Base-by-base conservation (phyloP, 371 early-diverging fungal genomes). In the Basidiobolus meristosporus region DNA sequence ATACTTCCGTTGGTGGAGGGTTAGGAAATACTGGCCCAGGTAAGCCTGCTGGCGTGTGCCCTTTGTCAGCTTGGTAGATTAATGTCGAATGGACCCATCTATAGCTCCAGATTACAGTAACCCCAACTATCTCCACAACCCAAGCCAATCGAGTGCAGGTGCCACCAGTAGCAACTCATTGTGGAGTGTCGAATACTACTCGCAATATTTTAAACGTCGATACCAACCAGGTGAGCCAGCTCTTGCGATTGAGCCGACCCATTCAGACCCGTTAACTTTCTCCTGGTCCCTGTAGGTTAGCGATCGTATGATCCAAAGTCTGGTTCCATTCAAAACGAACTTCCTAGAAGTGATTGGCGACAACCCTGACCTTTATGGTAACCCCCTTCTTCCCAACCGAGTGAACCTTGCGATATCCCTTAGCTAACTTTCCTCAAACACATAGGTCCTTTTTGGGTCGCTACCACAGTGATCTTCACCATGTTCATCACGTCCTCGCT, bases 361-460 rank as follows among this genome's bases (percentile, higher is more conserved):
- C 14, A 52, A 44, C 28, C 59, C 62, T 1, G 87, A 87, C 44
- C 59, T 87, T 22, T 87, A 79, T 61, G 78, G 75, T 74, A 56
- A n/a, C 44, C n/a, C 12, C 20, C 14, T 38, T 39, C 22, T 15
- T 21, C n/a, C n/a, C n/a, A n/a, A n/a, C n/a, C n/a, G n/a, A n/a
- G n/a, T n/a, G n/a, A n/a, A n/a, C n/a, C n/a, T n/a, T n/a, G n/a
- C n/a, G n/a, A n/a, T n/a, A n/a, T n/a, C n/a, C n/a, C n/a, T n/a
- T n/a, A n/a, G n/a, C n/a, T n/a, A n/a, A n/a, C n/a, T n/a, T n/a
- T n/a, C n/a, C n/a, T n/a, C n/a, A n/a, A n/a, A n/a, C n/a, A n/a
- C 23, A 26, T 22, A 71, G 84, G 87, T 2, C 93, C 96, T 0
- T 90, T 93, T 56, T 95, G 96, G 96, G 79, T 95, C 36, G 56